Percentiles rank a stretch among this genome's conserved stretches.
Evolutionary conservation across 1,139 yeast species (phyloP).

Genomic region (Arxiozyma heterogenica): DNA sequence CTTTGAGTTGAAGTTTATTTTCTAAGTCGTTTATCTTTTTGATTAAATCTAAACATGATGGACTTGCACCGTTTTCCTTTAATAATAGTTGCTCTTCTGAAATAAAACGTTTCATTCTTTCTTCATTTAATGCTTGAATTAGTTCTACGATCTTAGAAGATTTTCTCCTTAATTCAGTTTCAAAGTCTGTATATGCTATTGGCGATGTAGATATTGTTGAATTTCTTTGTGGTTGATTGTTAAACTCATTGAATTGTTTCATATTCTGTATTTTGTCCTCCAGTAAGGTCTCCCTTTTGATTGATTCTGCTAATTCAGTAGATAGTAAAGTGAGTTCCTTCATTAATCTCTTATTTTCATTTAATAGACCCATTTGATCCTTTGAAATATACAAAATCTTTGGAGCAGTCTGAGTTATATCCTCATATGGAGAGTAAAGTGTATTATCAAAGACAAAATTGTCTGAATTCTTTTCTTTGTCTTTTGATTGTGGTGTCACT

Average conservation of each 20-base stretch:
- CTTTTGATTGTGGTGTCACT: background rate
- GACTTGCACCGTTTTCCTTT: constrained; percentile 43
- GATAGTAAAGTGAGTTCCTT: constrained; percentile 61
- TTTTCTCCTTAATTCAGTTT: constrained; percentile 36
- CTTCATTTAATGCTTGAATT: constrained; percentile 52
- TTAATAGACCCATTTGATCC: constrained; percentile 55
- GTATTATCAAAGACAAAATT: constrained; percentile 22
- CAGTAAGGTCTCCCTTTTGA: constrained; percentile 52
- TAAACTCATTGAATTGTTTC: constrained; percentile 5
- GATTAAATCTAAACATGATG: constrained; percentile 48
- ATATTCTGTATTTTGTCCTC: constrained; percentile 39
- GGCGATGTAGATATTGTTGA: constrained; percentile 3
- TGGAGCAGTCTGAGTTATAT: constrained; percentile 4
- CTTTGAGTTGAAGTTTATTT: constrained; percentile 40
- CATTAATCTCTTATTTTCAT: constrained; percentile 48
- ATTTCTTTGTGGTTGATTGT: background rate
- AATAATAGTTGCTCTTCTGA: constrained; percentile 62
- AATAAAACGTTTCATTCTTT: constrained; percentile 53
- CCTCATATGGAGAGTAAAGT: constrained; percentile 8
- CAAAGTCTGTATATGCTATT: constrained; percentile 17
- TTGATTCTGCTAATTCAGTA: constrained; percentile 61
- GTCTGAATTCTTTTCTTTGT: constrained; percentile 8
- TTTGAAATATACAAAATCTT: constrained; percentile 37
- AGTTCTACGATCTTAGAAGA: constrained; percentile 43
- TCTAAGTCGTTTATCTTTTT: constrained; percentile 49